A percentile compares a stretch with the other conserved stretches of the same genome.
Conservation (phyloP, 352 stramenopile genomes). For the Phytophthora idaei region DNA sequence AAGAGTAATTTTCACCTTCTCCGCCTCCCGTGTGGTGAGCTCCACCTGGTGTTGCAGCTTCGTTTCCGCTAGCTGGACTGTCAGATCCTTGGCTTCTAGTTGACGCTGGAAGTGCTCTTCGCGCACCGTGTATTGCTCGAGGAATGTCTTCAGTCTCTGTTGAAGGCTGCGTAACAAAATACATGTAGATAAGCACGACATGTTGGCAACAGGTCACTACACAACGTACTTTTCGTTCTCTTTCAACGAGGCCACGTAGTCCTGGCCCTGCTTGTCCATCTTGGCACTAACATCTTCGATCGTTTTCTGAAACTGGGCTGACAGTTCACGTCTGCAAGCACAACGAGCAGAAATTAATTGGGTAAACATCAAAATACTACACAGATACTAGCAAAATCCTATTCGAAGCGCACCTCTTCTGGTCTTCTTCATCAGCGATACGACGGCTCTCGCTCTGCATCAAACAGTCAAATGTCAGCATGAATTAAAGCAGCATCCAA, state of each 20-base stretch:
- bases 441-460: constrained; percentile 71
- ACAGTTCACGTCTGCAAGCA: constrained; percentile 64
- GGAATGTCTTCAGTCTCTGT: constrained; percentile 82
- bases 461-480: background rate
- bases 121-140: constrained; percentile 78
- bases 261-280: constrained; percentile 86
- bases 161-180: constrained; percentile 57
- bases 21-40: constrained; percentile 67
- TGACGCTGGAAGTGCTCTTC: constrained; percentile 89
- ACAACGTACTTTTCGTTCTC: constrained; percentile 80
- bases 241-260: constrained; percentile 84
- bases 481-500: background rate
- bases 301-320: constrained; percentile 82
- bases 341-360: constrained; percentile 1
- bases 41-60: constrained; percentile 84
- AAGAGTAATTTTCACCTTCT: constrained; percentile 77
- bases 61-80: constrained; percentile 78
- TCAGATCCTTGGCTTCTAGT: constrained; percentile 83
- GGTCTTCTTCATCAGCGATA: constrained; percentile 85
- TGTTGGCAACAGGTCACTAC: background rate
- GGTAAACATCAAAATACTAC: background rate
- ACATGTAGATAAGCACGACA: background rate
- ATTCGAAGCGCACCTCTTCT: constrained; percentile 56
- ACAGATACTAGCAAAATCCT: background rate
- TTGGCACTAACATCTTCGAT: constrained; percentile 90